Conservation (phyloP, 2,329 filamentous ascomycete species). For the Xylaria sp. region DNA sequence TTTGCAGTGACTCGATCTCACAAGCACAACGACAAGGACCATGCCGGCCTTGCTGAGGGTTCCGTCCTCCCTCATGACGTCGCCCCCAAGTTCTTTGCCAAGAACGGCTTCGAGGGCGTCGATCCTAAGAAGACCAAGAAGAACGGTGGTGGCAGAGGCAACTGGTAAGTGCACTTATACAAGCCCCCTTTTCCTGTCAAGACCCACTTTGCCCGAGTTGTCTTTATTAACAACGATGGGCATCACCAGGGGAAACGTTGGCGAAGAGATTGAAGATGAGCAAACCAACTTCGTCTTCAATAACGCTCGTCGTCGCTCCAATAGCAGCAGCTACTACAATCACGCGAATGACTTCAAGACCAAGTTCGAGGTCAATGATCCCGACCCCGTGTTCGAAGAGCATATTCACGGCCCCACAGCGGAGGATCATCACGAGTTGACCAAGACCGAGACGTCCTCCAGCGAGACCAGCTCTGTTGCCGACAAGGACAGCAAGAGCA, state of each 20-base stretch:
- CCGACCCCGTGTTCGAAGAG: constrained; percentile 90
- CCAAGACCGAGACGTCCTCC: constrained; percentile 55
- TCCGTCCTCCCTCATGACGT: constrained; percentile 63
- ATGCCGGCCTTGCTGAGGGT: constrained; percentile 72
- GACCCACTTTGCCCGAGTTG: neutral
- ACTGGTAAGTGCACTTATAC: constrained; percentile 63
- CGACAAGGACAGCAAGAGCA: constrained; percentile 36
- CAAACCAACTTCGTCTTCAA: constrained; percentile 74
- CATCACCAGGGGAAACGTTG: constrained; percentile 65
- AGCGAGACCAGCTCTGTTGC: constrained; percentile 55
- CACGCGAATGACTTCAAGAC: constrained; percentile 79
- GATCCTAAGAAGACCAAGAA: constrained; percentile 97
- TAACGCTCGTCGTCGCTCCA: constrained; percentile 87
- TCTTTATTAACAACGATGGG: neutral
- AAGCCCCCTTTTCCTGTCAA: neutral
- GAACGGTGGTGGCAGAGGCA: constrained; percentile 84
- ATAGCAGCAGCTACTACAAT: constrained; percentile 71
- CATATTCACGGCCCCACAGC: constrained; percentile 63
- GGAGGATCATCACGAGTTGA: constrained; percentile 54
- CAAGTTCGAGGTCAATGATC: constrained; percentile 89
- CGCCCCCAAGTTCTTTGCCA: constrained; percentile 89
- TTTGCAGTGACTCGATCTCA: constrained; percentile 88
- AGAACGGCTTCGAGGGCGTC: constrained; percentile 71
- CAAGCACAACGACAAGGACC: constrained; percentile 92
- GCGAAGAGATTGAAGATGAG: constrained; percentile 79